These are phyloP conservation scores for Monosporozyma yasuniensis DNA, from an alignment of 805 yeast genomes.

Conservation along the genomic window DNA sequence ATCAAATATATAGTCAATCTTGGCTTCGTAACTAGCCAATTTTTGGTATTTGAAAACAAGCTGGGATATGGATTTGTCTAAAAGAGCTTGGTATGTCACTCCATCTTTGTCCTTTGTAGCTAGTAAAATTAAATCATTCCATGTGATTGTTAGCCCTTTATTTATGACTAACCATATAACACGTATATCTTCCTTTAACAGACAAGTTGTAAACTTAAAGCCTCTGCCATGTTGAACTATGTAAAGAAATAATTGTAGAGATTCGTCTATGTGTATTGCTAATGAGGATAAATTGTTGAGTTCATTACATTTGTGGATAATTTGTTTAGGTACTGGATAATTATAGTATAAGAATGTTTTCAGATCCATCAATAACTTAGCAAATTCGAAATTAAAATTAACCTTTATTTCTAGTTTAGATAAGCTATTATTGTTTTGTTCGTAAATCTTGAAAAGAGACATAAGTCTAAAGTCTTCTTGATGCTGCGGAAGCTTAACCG, in stretches of 20 bases:
- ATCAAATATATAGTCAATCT: background rate
- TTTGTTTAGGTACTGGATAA: background rate
- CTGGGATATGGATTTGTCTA: background rate
- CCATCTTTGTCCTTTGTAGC: background rate
- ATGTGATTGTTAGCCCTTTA: background rate
- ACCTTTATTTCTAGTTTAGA: background rate
- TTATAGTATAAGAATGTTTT: background rate
- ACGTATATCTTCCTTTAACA: background rate
- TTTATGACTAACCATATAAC: background rate
- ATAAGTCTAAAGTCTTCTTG: background rate
- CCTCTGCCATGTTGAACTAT: background rate
- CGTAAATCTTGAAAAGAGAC: background rate
- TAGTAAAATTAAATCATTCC: background rate
- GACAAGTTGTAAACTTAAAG: background rate
- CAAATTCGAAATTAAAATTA: background rate
- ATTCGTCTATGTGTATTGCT: background rate
- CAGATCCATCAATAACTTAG: background rate
- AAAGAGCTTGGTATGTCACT: background rate
- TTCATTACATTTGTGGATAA: background rate
- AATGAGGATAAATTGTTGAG: background rate
- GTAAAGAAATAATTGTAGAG: background rate
- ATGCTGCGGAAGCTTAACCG: conserved; percentile 10
- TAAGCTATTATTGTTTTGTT: background rate
- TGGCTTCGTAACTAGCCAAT: conserved; percentile 17
- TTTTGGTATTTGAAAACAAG: conserved; percentile 32